A percentile compares a stretch with the other conserved stretches of the same genome.
phyloP scores from a whole-genome alignment of 176 grass and related monocot genomes.

The Phragmites australis region DNA sequence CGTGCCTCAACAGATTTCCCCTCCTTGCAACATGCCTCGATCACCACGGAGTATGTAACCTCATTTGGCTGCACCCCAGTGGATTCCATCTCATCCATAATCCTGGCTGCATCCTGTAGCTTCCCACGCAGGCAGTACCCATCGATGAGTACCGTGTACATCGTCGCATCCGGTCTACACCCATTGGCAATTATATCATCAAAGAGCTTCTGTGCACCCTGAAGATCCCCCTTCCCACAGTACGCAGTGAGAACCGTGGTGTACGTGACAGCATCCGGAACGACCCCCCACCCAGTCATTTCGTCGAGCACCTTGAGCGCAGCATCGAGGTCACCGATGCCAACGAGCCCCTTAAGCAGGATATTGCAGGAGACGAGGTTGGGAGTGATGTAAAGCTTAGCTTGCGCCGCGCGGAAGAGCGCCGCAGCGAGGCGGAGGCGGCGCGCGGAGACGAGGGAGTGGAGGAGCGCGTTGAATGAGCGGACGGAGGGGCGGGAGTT shows the following conservation, averaged over 20 bases:
- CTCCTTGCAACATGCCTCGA: slow-evolving; percentile 59
- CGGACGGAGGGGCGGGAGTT: slow-evolving; percentile 56
- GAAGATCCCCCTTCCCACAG: slow-evolving; percentile 51
- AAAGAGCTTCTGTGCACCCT: slow-evolving; percentile 47
- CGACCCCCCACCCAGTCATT: slow-evolving; percentile 63
- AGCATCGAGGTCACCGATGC: slow-evolving; percentile 41
- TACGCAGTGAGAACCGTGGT: slow-evolving; percentile 61
- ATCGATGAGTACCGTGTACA: slow-evolving; percentile 67
- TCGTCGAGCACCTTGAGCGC: slow-evolving; percentile 67
- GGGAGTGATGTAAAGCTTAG: slow-evolving; percentile 63
- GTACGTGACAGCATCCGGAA: slow-evolving; percentile 62
- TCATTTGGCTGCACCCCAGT: slow-evolving; percentile 55
- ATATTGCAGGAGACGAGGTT: slow-evolving; percentile 76
- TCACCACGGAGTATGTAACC: slow-evolving; percentile 68
- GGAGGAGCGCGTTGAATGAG: slow-evolving; percentile 80
- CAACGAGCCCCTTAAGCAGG: slow-evolving; percentile 46
- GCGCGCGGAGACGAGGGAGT: slow-evolving; percentile 58
- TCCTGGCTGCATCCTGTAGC: slow-evolving; percentile 57
- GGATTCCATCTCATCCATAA: slow-evolving; percentile 86
- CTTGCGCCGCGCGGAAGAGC: slow-evolving; percentile 56
- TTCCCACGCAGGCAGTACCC: slow-evolving; percentile 50
- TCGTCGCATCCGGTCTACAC: slow-evolving; percentile 52
- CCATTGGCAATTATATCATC: slow-evolving; percentile 51
- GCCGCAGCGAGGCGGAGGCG: slow-evolving; percentile 52
- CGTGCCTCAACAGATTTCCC: slow-evolving; percentile 48